These are phyloP conservation scores for Colletotrichum orbiculare DNA, from an alignment of 2,329 filamentous ascomycete species.

Conservation along the genomic window DNA sequence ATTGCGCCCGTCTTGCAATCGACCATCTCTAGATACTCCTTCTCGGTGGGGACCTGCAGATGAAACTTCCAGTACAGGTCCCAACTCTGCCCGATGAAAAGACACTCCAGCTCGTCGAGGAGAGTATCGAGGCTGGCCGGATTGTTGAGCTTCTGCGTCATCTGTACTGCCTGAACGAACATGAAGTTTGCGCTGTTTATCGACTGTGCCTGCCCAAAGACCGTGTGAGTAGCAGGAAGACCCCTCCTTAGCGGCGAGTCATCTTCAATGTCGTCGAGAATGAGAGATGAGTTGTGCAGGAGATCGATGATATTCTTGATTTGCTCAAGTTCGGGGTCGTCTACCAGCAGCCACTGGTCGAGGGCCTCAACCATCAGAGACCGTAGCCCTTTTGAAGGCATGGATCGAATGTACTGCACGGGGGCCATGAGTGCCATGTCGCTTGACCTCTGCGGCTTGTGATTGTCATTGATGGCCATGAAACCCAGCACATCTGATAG, in stretches of 20 bases:
- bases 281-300: slow-evolving; percentile 26
- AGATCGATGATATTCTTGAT: slow-evolving; percentile 18
- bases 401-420: slow-evolving; percentile 16
- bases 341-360: slow-evolving; percentile 11
- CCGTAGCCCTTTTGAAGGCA: slow-evolving; percentile 13
- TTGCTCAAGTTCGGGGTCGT: background rate
- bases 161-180: slow-evolving; percentile 41
- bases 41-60: slow-evolving; percentile 36
- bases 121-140: slow-evolving; percentile 39
- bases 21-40: slow-evolving; percentile 45
- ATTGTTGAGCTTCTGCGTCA: slow-evolving; percentile 35
- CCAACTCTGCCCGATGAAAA: slow-evolving; percentile 43
- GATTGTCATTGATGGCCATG: background rate
- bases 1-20: slow-evolving; percentile 41
- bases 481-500: background rate
- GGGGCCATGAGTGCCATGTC: background rate
- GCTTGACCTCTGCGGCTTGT: background rate
- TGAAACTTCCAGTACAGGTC: slow-evolving; percentile 44
- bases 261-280: slow-evolving; percentile 53
- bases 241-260: slow-evolving; percentile 47
- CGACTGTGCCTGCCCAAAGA: slow-evolving; percentile 50
- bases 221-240: slow-evolving; percentile 47
- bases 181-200: slow-evolving; percentile 50
- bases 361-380: slow-evolving; percentile 3
- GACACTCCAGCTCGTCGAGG: slow-evolving; percentile 36